These are phyloP conservation scores for Metschnikowia bowlesiae DNA, from an alignment of 805 yeast genomes.

Conservation along the genomic window DNA sequence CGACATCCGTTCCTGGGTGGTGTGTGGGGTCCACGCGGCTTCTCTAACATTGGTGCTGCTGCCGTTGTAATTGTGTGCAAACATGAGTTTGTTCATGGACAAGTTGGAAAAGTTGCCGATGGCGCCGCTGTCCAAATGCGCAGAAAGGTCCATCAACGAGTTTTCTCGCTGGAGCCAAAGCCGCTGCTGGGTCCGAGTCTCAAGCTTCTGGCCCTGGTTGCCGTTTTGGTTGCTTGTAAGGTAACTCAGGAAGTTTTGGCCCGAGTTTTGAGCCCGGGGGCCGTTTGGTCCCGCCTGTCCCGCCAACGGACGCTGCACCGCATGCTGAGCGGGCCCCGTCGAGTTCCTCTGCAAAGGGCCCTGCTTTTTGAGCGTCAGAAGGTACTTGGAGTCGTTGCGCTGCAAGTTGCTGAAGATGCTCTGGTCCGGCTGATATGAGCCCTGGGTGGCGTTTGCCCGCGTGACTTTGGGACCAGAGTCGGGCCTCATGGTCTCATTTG, in stretches of 20 bases:
- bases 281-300: background rate
- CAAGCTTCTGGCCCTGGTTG: conserved; percentile 20
- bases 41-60: conserved; percentile 13
- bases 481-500: conserved; percentile 2
- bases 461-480: conserved; percentile 30
- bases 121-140: conserved; percentile 25
- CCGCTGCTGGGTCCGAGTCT: conserved; percentile 77
- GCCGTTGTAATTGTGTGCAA: conserved; percentile 28
- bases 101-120: conserved; percentile 35
- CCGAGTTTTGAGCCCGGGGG: background rate
- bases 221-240: conserved; percentile 15
- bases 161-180: conserved; percentile 81
- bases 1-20: background rate
- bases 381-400: conserved; percentile 35
- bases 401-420: conserved; percentile 39
- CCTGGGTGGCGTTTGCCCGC: conserved; percentile 27
- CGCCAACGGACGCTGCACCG: conserved; percentile 1
- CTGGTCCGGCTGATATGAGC: conserved; percentile 41
- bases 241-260: conserved; percentile 33
- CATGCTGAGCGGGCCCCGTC: background rate
- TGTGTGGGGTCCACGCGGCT: conserved; percentile 1
- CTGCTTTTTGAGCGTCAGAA: conserved; percentile 22
- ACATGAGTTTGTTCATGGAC: conserved; percentile 38
- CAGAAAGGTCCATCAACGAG: conserved; percentile 55
- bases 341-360: background rate